Percentiles rank a stretch among this genome's conserved stretches.
Evolutionary conservation across 441 rosid genomes (phyloP).

Genomic region (Eruca vesicaria): DNA sequence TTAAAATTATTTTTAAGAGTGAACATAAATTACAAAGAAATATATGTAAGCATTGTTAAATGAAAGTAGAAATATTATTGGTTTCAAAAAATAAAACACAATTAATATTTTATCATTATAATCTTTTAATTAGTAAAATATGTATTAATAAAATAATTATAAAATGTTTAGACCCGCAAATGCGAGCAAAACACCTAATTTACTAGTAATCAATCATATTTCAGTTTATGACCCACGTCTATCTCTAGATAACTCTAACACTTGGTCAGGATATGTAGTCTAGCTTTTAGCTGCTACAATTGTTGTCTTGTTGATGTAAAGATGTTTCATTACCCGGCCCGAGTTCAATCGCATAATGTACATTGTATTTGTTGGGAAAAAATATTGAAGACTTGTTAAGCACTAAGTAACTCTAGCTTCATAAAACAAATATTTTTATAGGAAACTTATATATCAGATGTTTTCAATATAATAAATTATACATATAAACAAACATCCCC

Average conservation of each 20-base stretch:
- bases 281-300: neutral
- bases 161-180: too few relatives aligned
- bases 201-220: neutral
- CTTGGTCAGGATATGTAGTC: neutral
- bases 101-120: too few relatives aligned
- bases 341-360: neutral
- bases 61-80: too few relatives aligned
- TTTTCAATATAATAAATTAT: neutral
- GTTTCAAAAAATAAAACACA: too few relatives aligned
- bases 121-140: too few relatives aligned
- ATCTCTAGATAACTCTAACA: neutral
- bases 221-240: neutral
- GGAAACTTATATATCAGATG: neutral
- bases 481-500: neutral
- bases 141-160: too few relatives aligned
- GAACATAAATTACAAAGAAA: too few relatives aligned
- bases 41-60: too few relatives aligned
- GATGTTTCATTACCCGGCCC: neutral
- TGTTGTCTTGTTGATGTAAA: neutral
- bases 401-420: neutral
- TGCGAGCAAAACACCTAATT: too few relatives aligned
- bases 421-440: too few relatives aligned
- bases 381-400: neutral
- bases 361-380: neutral
- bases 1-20: too few relatives aligned